These are phyloP conservation scores for Aspergillus fumigatus DNA, from an alignment of 2,329 filamentous ascomycete genomes.

Conservation along the genomic window DNA sequence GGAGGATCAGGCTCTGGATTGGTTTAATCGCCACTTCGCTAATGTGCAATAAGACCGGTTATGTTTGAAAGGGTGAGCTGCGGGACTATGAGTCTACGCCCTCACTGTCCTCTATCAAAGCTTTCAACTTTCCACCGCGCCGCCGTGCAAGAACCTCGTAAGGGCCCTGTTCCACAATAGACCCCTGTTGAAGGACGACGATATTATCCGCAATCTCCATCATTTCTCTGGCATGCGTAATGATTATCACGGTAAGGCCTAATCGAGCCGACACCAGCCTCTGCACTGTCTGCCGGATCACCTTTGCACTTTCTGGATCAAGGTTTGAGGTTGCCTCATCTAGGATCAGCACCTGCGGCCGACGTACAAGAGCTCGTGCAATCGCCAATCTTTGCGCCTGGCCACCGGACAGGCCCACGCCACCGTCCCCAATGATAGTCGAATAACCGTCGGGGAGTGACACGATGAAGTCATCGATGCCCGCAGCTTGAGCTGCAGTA, in stretches of 20 bases:
- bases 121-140: constrained; percentile 45
- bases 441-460: constrained; percentile 67
- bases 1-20: constrained; percentile 24
- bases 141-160: constrained; percentile 57
- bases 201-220: constrained; percentile 75
- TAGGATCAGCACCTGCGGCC: constrained; percentile 68
- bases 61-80: background rate
- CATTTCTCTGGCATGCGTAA: constrained; percentile 81
- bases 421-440: constrained; percentile 73
- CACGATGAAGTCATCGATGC: constrained; percentile 71
- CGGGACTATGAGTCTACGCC: background rate
- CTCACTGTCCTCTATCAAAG: constrained; percentile 22
- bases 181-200: constrained; percentile 65
- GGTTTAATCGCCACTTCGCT: constrained; percentile 12
- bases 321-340: constrained; percentile 85
- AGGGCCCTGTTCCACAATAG: constrained; percentile 62
- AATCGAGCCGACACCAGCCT: constrained; percentile 43
- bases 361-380: constrained; percentile 69
- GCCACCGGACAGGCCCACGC: constrained; percentile 69
- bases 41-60: background rate
- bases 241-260: constrained; percentile 67
- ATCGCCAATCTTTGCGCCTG: constrained; percentile 80
- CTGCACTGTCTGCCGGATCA: constrained; percentile 60
- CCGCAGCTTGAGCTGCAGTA: constrained; percentile 52
- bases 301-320: constrained; percentile 62